These are phyloP conservation scores for Amaranthus tricolor DNA, from an alignment of 179 eudicot genomes.

Conservation along the genomic window DNA sequence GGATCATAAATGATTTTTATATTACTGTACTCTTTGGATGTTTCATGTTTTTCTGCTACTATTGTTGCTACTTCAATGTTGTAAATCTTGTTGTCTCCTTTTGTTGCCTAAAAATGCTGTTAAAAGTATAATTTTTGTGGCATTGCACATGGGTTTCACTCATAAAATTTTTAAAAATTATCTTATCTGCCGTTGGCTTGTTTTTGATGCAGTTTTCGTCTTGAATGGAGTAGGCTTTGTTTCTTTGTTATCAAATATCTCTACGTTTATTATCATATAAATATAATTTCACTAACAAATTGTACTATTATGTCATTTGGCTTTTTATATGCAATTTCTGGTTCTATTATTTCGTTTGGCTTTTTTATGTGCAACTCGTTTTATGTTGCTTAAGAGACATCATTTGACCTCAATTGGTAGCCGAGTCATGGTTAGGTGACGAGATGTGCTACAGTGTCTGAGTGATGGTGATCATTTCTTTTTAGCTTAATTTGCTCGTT, in stretches of 20 bases:
- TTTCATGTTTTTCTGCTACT: constrained; percentile 12
- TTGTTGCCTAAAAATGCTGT: constrained; percentile 4
- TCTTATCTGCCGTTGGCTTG: constrained; percentile 15
- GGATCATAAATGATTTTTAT: constrained; percentile 6
- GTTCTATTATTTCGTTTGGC: constrained; percentile 14
- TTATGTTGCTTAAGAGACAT: too few species aligned
- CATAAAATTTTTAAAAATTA: constrained; percentile 3
- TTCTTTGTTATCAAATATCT: not conserved
- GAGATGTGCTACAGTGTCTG: too few species aligned
- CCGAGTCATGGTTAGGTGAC: too few species aligned
- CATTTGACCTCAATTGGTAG: too few species aligned
- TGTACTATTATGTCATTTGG: constrained; percentile 13
- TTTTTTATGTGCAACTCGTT: not conserved
- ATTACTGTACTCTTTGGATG: constrained; percentile 8
- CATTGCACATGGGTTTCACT: constrained; percentile 38
- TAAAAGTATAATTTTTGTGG: constrained; percentile 11
- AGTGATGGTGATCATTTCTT: not conserved
- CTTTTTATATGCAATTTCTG: not conserved
- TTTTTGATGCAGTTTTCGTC: constrained; percentile 3
- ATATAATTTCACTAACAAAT: constrained; percentile 11
- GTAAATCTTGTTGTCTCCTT: constrained; percentile 1
- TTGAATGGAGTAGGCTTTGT: not conserved
- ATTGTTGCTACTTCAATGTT: constrained; percentile 25
- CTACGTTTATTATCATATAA: constrained; percentile 5
- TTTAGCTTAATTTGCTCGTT: constrained; percentile 4